Percentiles rank a stretch among this genome's conserved stretches.
Evolutionary conservation across 2,329 filamentous ascomycete species (phyloP).

Genomic region (Fusarium acutatum): DNA sequence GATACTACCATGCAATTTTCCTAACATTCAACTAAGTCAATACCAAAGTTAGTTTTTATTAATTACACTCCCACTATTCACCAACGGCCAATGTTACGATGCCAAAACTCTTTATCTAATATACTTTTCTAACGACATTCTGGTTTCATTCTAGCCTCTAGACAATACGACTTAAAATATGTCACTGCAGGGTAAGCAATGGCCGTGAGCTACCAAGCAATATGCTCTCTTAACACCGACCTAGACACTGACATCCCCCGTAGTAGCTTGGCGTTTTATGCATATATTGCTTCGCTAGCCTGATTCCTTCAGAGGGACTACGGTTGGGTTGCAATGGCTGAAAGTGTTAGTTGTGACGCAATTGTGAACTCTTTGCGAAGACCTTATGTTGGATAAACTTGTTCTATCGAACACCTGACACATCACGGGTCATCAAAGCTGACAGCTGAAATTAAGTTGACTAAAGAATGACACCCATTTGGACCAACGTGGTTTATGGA

Average conservation of each 20-base stretch:
- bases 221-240: not conserved
- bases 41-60: not conserved
- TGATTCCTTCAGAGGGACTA: not conserved
- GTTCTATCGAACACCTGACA: not conserved
- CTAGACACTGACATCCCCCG: not conserved
- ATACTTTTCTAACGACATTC: not conserved
- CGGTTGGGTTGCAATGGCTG: not conserved
- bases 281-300: not conserved
- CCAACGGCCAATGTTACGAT: not conserved
- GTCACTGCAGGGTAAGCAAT: not conserved
- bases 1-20: not conserved
- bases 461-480: not conserved
- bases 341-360: not conserved
- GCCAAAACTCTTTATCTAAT: not conserved
- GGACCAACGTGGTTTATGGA: constrained; percentile 1
- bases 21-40: not conserved
- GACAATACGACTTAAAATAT: not conserved
- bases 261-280: not conserved
- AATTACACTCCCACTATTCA: not conserved
- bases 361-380: not conserved
- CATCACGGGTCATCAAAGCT: not conserved
- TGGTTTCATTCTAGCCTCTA: not conserved
- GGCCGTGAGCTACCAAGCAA: not conserved
- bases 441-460: not conserved
- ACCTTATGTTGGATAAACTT: not conserved